phyloP scores from a whole-genome alignment of 306 rosid species.

The Vigna trinervia region DNA sequence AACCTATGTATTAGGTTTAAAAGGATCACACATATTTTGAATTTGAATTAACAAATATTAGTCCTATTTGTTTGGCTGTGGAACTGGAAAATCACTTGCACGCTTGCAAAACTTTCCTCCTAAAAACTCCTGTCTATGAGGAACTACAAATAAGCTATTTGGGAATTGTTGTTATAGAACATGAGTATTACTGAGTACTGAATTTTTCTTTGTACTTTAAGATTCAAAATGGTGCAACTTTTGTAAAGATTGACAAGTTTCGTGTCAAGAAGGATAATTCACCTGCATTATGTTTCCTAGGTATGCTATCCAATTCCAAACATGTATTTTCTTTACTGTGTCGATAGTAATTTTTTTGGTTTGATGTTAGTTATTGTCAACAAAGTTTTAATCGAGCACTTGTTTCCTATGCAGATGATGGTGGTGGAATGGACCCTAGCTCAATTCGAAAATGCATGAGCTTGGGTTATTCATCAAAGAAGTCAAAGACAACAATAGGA shows the following conservation, averaged over 20 bases:
- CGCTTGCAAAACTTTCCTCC: conserved; percentile 21
- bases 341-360: conserved; percentile 31
- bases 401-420: conserved; percentile 76
- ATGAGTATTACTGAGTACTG: conserved; percentile 40
- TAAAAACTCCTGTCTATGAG: conserved; percentile 17
- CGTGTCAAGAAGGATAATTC: conserved; percentile 78
- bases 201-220: conserved; percentile 42
- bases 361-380: conserved; percentile 21
- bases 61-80: conserved; percentile 11
- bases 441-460: conserved; percentile 91
- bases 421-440: conserved; percentile 92
- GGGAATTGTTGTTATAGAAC: conserved; percentile 17
- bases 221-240: conserved; percentile 90
- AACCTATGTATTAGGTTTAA: background rate
- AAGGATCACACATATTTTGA: background rate
- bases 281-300: conserved; percentile 83
- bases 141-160: conserved; percentile 16
- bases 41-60: conserved; percentile 14
- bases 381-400: conserved; percentile 8
- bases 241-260: conserved; percentile 80
- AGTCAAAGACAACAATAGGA: conserved; percentile 89
- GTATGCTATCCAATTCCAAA: conserved; percentile 49
- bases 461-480: conserved; percentile 95
- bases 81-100: conserved; percentile 14
- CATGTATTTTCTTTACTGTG: conserved; percentile 19